A percentile compares a stretch with the other conserved stretches of the same genome.
These are phyloP conservation scores for Amaranthus cruentus DNA, from an alignment of 148 eudicot genomes.

Conservation along the genomic window DNA sequence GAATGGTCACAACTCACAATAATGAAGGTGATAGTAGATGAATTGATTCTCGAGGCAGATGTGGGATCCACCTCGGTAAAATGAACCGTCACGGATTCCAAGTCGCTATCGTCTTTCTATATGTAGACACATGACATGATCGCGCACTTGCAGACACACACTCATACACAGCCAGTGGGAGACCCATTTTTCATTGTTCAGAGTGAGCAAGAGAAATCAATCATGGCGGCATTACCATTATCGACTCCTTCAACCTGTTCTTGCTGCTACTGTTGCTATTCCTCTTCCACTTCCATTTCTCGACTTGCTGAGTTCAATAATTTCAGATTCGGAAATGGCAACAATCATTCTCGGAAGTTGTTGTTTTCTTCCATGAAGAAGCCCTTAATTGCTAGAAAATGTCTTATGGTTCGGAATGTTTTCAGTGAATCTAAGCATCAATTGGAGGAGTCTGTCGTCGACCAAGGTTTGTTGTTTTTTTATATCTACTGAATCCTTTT, in stretches of 20 bases:
- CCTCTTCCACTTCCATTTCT: neutral
- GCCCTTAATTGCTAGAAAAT: neutral
- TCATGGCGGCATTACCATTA: neutral
- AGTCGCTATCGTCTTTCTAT: neutral
- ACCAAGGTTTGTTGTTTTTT: neutral
- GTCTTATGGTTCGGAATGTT: neutral
- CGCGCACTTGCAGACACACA: neutral
- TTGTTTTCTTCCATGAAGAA: neutral
- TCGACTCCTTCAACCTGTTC: neutral
- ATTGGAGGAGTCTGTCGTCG: neutral
- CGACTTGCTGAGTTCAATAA: neutral
- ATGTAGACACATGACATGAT: neutral
- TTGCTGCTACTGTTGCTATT: neutral
- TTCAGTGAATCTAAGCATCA: neutral
- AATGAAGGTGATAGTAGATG: neutral
- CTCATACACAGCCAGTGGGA: neutral
- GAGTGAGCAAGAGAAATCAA: neutral
- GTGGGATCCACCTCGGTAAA: constrained; percentile 1
- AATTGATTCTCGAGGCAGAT: neutral
- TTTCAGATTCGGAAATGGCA: neutral
- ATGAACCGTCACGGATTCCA: constrained; percentile 2
- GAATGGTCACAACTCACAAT: too few relatives aligned
- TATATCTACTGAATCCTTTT: neutral
- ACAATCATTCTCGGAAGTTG: neutral
- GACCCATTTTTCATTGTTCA: neutral